A percentile compares a stretch with the other conserved stretches of the same genome.
Evolutionary conservation across 345 rosid species (phyloP).

Genomic region (Populus tremula): DNA sequence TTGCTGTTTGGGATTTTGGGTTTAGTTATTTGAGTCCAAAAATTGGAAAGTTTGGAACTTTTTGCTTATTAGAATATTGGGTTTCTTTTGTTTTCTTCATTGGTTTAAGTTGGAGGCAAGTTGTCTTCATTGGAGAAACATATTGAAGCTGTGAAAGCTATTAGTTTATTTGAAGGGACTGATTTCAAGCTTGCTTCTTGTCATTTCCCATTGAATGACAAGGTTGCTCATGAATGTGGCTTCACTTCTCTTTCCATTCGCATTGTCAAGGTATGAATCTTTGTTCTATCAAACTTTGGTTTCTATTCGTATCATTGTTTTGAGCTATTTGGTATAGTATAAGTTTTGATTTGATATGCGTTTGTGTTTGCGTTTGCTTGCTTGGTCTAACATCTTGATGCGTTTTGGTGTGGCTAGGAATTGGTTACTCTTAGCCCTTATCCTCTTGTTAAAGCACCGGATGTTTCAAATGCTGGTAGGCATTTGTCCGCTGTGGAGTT

Average conservation of each 20-base stretch:
- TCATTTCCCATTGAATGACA: constrained; percentile 55
- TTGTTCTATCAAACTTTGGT: neutral
- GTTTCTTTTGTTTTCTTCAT: neutral
- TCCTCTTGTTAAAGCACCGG: constrained; percentile 60
- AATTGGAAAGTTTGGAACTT: neutral
- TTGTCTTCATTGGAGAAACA: constrained; percentile 59
- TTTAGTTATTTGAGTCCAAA: neutral
- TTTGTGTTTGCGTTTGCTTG: neutral
- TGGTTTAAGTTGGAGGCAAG: constrained; percentile 76
- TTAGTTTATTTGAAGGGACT: constrained; percentile 65
- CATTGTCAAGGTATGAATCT: constrained; percentile 56
- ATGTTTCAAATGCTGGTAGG: constrained; percentile 72
- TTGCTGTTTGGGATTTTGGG: neutral
- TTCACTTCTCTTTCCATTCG: constrained; percentile 87
- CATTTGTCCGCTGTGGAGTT: constrained; percentile 87
- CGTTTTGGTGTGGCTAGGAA: constrained; percentile 45
- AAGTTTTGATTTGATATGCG: neutral
- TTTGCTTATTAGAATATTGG: neutral
- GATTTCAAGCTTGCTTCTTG: constrained; percentile 93
- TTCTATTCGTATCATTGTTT: neutral
- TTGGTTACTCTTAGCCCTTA: constrained; percentile 75
- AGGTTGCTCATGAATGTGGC: constrained; percentile 80
- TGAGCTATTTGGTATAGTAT: neutral
- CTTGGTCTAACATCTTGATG: neutral
- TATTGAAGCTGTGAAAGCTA: constrained; percentile 47